phyloP scores from a whole-genome alignment of 1,284 basidiomycete species.

The Prillingera fragicola region DNA sequence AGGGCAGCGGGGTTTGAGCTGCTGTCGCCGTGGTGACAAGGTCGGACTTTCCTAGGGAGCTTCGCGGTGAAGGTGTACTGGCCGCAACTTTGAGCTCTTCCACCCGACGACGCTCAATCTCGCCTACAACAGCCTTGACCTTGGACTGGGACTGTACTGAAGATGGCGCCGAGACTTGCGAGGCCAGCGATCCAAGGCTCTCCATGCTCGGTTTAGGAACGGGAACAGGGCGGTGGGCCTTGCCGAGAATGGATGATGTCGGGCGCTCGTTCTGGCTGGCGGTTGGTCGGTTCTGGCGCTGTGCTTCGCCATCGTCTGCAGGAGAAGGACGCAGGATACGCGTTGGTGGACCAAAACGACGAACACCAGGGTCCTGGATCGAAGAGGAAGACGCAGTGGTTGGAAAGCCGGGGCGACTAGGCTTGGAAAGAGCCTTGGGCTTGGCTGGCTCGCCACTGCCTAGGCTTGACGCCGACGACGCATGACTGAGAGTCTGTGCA shows the following conservation, averaged over 20 bases:
- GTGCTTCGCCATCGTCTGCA: neutral
- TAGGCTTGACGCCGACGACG: slow-evolving; percentile 4
- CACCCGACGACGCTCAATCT: neutral
- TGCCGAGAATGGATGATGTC: too few species aligned
- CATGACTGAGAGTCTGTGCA: neutral
- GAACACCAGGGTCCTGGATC: neutral
- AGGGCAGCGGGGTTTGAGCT: too few species aligned
- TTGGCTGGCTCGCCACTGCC: neutral
- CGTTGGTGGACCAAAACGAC: slow-evolving; percentile 23
- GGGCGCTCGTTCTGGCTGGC: too few species aligned
- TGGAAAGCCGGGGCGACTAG: slow-evolving; percentile 19
- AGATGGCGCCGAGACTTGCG: too few species aligned
- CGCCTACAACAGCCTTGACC: slow-evolving; percentile 2
- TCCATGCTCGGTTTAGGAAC: neutral
- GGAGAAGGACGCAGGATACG: slow-evolving; percentile 17
- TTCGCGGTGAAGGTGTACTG: too few species aligned
- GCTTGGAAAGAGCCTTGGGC: slow-evolving; percentile 21
- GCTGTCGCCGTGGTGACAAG: too few species aligned
- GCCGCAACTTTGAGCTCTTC: too few species aligned
- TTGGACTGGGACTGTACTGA: neutral
- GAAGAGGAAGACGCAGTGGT: slow-evolving; percentile 17
- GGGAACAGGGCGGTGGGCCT: neutral
- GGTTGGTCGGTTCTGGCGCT: too few species aligned
- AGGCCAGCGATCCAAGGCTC: neutral
- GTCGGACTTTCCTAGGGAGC: too few species aligned